Evolutionary conservation across 2,329 filamentous ascomycete genomes (phyloP).

Genomic region (Fusarium robinianum): DNA sequence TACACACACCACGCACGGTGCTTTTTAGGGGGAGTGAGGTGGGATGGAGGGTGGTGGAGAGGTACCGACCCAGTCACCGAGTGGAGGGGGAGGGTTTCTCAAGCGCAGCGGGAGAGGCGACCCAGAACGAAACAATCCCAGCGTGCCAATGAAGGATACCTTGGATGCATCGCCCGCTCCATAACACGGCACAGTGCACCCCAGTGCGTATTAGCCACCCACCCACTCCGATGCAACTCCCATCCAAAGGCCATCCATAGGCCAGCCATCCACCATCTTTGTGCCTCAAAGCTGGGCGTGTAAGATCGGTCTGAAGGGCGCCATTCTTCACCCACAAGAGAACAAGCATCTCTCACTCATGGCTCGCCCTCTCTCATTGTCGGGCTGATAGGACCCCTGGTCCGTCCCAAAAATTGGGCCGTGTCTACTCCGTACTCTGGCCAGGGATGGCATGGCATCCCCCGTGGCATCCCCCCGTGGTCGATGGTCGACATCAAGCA

Average conservation of each 20-base stretch:
- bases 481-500: constrained; percentile 12
- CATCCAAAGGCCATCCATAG: too few species aligned
- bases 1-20: constrained; percentile 39
- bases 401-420: constrained; percentile 24
- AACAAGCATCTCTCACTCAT: too few species aligned
- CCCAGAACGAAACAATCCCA: constrained; percentile 11
- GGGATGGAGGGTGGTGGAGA: constrained; percentile 28
- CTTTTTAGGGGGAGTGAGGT: constrained; percentile 27
- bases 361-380: constrained; percentile 11
- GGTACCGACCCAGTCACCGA: constrained; percentile 4
- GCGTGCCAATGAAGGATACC: constrained; percentile 21
- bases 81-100: constrained; percentile 20
- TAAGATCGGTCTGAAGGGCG: too few species aligned
- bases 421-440: constrained; percentile 18
- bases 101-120: constrained; percentile 25
- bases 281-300: too few species aligned
- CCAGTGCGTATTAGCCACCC: constrained; percentile 24
- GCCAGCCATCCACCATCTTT: too few species aligned
- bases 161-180: constrained; percentile 9
- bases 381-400: constrained; percentile 26
- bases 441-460: constrained; percentile 25
- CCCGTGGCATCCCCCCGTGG: constrained; percentile 13
- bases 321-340: constrained; percentile 15
- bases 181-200: constrained; percentile 22
- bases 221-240: too few species aligned